Percentiles rank a stretch among this genome's conserved stretches.
Evolutionary conservation across 1,139 yeast species (phyloP).

Genomic region (Debaryomyces subglobosus): DNA sequence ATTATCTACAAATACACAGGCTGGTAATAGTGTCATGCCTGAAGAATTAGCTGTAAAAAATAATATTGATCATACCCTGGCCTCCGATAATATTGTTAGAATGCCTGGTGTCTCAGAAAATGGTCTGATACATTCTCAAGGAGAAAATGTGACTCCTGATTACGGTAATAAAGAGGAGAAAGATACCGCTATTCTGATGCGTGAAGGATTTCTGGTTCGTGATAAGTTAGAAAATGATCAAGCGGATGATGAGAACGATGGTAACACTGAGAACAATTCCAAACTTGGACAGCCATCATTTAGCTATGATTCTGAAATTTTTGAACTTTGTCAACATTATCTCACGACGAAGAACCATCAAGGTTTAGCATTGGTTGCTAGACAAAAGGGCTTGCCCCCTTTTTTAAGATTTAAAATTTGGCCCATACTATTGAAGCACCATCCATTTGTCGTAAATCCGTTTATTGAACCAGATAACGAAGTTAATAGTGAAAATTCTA

Average conservation of each 20-base stretch:
- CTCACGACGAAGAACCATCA: slow-evolving; percentile 57
- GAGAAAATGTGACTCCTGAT: not conserved
- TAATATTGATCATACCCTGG: not conserved
- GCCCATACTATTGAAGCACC: slow-evolving; percentile 81
- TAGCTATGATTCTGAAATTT: slow-evolving; percentile 44
- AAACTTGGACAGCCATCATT: slow-evolving; percentile 34
- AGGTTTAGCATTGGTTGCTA: slow-evolving; percentile 76
- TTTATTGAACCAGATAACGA: slow-evolving; percentile 61
- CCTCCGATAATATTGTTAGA: not conserved
- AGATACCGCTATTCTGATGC: not conserved
- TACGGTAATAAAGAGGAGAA: not conserved
- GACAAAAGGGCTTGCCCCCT: slow-evolving; percentile 88
- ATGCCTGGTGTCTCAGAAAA: not conserved
- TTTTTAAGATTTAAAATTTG: slow-evolving; percentile 75
- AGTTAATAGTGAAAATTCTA: slow-evolving; percentile 9
- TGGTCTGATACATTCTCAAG: not conserved
- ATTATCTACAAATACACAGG: not conserved
- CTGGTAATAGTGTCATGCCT: not conserved
- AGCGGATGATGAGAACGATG: not conserved
- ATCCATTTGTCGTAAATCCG: slow-evolving; percentile 83
- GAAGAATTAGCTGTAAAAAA: not conserved
- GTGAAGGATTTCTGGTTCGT: not conserved
- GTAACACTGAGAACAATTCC: not conserved
- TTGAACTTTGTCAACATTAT: slow-evolving; percentile 42
- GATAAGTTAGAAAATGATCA: not conserved